Base-by-base conservation (phyloP, 140 eudicot species). In the Senecio squalidus region DNA sequence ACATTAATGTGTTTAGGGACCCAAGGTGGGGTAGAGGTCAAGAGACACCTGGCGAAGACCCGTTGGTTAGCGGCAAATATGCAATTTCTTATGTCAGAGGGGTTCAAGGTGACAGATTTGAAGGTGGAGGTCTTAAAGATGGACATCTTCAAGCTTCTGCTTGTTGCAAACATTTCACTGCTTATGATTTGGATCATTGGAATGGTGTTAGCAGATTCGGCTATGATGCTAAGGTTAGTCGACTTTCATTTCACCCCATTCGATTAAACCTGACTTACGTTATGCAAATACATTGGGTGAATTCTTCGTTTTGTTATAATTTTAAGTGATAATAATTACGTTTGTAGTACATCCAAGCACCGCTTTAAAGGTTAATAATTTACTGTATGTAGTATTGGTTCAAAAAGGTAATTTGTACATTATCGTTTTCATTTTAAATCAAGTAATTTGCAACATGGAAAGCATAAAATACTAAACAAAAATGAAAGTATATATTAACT, bases 1-100 rank as follows among this genome's bases (percentile, higher is more conserved):
- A 92, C 39, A 87, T 92, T 45, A 92, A 92, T 69, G 84, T 92
- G 39, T 92, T 77, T 58, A 77, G 98, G 67, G 98, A 92, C 83
- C 98, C 98, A 7, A 77, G 98, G 61, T 92, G 98, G 98, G 98
- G 98, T 13, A 79, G 98, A 56, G 98, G 98, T 41, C 98, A 91
- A 58, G 98, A 91, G 79, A 92, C 98, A 31, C 92, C 96, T 5
- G 98, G 98, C 15, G 98, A 92, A 62, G 96, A 87, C 62, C 98
- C 98, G 39, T 43, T 84, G 80, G 74, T 87, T 0, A 72, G 72
- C 2, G 95, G 89, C 24, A 82, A 55, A 56, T 90, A 90, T 31
- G 94, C 96, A 64, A 73, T 86, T 27, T 59, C 94, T 3, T 92
- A 73, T 49, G 98, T 92, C 18, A 74, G 98, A 62, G 98, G 98